These are phyloP conservation scores for Sporormia fimetaria DNA, from an alignment of 495 filamentous ascomycete species.

Conservation along the genomic window DNA sequence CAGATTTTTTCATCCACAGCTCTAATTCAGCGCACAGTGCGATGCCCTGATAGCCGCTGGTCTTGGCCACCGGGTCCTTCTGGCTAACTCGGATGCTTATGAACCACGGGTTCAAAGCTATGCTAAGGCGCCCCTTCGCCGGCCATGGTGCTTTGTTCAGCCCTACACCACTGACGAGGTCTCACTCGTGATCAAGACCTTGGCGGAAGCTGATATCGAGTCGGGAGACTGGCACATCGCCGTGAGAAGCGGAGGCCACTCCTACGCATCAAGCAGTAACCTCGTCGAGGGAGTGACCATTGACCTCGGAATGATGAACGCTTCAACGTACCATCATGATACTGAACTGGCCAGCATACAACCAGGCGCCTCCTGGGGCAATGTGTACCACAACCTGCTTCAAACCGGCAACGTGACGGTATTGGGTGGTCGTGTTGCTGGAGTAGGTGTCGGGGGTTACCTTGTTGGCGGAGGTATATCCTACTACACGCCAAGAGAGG, in stretches of 20 bases:
- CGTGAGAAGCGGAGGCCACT: constrained; percentile 41
- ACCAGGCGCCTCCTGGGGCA: constrained; percentile 29
- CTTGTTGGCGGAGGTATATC: constrained; percentile 3
- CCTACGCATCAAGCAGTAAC: constrained; percentile 33
- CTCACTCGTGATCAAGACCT: constrained; percentile 27
- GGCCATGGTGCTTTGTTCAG: constrained; percentile 33
- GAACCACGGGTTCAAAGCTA: neutral
- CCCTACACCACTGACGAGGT: constrained; percentile 32
- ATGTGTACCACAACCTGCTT: constrained; percentile 11
- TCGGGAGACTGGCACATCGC: constrained; percentile 35
- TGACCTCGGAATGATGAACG: constrained; percentile 39
- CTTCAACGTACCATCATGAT: constrained; percentile 33
- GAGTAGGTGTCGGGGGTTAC: constrained; percentile 38
- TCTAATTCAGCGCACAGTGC: too few species aligned
- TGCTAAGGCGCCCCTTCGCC: constrained; percentile 30
- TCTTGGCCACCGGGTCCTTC: neutral
- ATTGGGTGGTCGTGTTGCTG: constrained; percentile 20
- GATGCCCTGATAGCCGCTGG: constrained; percentile 1
- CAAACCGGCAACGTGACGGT: constrained; percentile 20
- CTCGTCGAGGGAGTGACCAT: constrained; percentile 41
- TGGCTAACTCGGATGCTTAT: constrained; percentile 1
- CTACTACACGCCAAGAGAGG: constrained; percentile 31
- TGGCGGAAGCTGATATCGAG: constrained; percentile 12
- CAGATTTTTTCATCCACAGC: too few species aligned
- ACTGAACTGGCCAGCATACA: constrained; percentile 33